Evolutionary conservation across 2,329 filamentous ascomycete species (phyloP), one percentile per base, ranked within the genome.

Genomic region (Blastomyces emzantsi): DNA sequence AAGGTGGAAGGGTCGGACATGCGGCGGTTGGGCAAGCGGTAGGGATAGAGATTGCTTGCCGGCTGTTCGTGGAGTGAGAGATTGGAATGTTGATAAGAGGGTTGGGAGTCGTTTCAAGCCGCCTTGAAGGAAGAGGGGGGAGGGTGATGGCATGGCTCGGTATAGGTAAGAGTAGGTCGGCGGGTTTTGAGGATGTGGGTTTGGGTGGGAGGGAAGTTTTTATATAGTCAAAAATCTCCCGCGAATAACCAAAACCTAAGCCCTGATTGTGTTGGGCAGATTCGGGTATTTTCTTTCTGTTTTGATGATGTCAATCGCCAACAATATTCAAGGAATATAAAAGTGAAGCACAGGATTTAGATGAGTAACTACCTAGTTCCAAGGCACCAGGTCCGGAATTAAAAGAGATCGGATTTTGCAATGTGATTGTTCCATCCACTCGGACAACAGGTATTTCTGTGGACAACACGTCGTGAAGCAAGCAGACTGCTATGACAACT

Each of bases 121-220:
- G 19, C 28, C 57, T 47, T 33, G 51, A 1, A 36, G 22, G 51
- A 62, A 30, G 22, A 56, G 36, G 5, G 25, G 51, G 4, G 51
- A 33, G 11, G 61, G 28, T 51, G 54, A 45, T 25, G 61, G 54
- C 61, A 63, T 63, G 8, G 54, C 41, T 52, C 22, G 5, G 56
- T 3, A 30, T 3, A 30, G 17, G 13, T 25, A 39, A 8, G 0
- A 39, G 8, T 11, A 36, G 33, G 33, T 36, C 33, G 33, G 33
- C 33, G 33, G 33, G 33, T 9, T 17, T 19, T 19, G 52, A 15
- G n/a, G 25, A 56, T 36, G 33, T 36, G 6, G 33, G 33, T 36
- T 36, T 36, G 33, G 7, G 33, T 11, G 43, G 15, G 4, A 5
- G 19, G 55, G 19, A 19, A 22, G n/a, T 19, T 8, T 57, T 3